Percentiles rank a stretch among this genome's conserved stretches.
These are phyloP conservation scores for Penicillium maclennaniae DNA, from an alignment of 495 filamentous ascomycete genomes.

Conservation along the genomic window DNA sequence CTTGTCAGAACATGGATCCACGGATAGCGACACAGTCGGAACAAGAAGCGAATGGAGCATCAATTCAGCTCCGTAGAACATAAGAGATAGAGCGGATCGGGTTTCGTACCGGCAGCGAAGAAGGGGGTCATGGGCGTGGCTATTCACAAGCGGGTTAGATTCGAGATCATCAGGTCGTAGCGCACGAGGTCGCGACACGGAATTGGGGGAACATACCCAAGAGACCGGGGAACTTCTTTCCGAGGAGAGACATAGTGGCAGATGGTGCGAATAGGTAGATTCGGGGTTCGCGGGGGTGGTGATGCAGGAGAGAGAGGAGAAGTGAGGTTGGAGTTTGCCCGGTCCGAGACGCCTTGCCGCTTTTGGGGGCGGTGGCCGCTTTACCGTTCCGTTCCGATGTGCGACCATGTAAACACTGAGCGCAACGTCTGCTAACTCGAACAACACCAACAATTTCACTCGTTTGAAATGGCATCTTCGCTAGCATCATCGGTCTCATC, in stretches of 20 bases:
- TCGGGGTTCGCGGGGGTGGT: conserved; percentile 30
- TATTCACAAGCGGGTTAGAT: conserved; percentile 44
- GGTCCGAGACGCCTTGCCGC: conserved; percentile 32
- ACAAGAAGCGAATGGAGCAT: neutral
- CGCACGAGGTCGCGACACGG: neutral
- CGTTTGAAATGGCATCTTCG: conserved; percentile 40
- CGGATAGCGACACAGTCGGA: conserved; percentile 2
- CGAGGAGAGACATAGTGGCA: conserved; percentile 72
- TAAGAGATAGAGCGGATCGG: neutral
- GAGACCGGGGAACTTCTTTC: conserved; percentile 89
- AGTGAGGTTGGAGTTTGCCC: conserved; percentile 41
- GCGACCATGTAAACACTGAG: conserved; percentile 30
- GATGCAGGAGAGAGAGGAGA: conserved; percentile 29
- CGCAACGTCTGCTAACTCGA: neutral
- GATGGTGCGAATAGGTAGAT: conserved; percentile 29
- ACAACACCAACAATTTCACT: neutral
- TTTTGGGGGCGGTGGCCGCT: conserved; percentile 27
- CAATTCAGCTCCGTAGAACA: neutral
- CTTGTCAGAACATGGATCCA: conserved; percentile 29
- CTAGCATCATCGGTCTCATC: conserved; percentile 65
- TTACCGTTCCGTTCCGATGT: conserved; percentile 26
- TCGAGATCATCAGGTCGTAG: neutral
- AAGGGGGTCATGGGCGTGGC: conserved; percentile 87
- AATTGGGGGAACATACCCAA: conserved; percentile 63
- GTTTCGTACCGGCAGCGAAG: conserved; percentile 81